Conservation (phyloP, 1,284 basidiomycete species). For the Ceratobasidium theobromae region DNA sequence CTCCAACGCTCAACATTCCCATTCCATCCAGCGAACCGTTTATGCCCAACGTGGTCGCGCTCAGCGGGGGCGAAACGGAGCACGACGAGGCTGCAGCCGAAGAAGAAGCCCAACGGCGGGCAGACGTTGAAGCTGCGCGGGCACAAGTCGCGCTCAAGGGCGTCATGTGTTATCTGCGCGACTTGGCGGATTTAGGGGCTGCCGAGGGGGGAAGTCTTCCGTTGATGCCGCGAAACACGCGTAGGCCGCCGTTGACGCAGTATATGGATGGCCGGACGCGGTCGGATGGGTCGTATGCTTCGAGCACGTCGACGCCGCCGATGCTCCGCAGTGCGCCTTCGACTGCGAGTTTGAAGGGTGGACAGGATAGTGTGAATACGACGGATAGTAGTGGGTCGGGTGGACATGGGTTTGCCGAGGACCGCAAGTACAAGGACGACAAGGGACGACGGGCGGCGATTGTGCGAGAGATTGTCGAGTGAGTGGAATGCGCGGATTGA, state of each 20-base stretch:
- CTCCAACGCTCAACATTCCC: constrained; percentile 45
- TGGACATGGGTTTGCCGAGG: constrained; percentile 48
- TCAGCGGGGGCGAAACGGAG: constrained; percentile 49
- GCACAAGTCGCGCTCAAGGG: constrained; percentile 65
- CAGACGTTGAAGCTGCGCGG: constrained; percentile 45
- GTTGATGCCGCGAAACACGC: not conserved
- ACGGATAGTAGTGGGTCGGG: constrained; percentile 36
- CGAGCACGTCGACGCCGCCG: constrained; percentile 29
- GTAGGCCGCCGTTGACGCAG: constrained; percentile 22
- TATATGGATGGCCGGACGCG: constrained; percentile 22
- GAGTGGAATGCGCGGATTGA: constrained; percentile 43
- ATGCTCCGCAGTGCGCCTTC: constrained; percentile 35
- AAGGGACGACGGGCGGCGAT: constrained; percentile 76
- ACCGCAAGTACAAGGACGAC: constrained; percentile 87
- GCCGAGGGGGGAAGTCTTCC: not conserved
- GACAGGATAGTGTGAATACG: constrained; percentile 33
- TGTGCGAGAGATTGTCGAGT: constrained; percentile 85
- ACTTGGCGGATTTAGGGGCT: constrained; percentile 79
- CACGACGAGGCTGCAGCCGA: not conserved
- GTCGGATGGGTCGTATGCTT: constrained; percentile 35
- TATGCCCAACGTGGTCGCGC: constrained; percentile 54
- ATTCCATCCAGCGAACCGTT: constrained; percentile 65
- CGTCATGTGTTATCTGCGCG: constrained; percentile 91
- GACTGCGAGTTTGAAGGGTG: constrained; percentile 34
- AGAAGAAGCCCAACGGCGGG: constrained; percentile 40